Evolutionary conservation across 2,329 filamentous ascomycete species (phyloP), one percentile per base, ranked within the genome.

Genomic region (Fusarium penzigii): DNA sequence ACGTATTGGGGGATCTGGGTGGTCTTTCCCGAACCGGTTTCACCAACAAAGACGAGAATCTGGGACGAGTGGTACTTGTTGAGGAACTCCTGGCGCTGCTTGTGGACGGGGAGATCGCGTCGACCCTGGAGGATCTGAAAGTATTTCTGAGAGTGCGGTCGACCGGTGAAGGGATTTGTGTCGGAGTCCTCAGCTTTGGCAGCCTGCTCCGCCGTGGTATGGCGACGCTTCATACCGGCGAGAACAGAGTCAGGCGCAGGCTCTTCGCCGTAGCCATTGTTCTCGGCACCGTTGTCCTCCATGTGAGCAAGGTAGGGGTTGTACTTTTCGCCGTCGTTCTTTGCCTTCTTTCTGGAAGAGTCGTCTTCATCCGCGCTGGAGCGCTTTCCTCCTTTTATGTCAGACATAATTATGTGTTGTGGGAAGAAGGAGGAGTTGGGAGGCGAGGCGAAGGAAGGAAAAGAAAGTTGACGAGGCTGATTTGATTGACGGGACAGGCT

Each of bases 1-100:
- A 99, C 93, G 72, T 97, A 99, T 72, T 99, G 94, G 2, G 94
- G 94, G 56, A 99, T 97, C 78, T 99, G 94, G 0, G 94, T 99
- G 5, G 94, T 99, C 79, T 99, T 99, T 77, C 94, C 94, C 61
- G 94, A 99, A 84, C 95, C 94, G 9, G 94, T 99, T 80, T 99
- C 94, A 78, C 94, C 94, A 59, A 99, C 94, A 68, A 99, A 97
- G 66, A 99, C 94, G 55, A 99, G 85, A 63, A 99, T 97, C 75
- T 99, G 94, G 20, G 87, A 90, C 65, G 88, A 85, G 66, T 99
- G 95, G 75, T 95, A 99, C 67, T 96, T 84, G 68, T 92, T 79
- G 54, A 99, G 82, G 70, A 99, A 99, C 70, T 99, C 94, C 73
- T 94, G 85, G 72, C 89, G 87, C 74, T 99, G 94, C 68, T 91